phyloP scores from a whole-genome alignment of 192 early-diverging fungal species.

The Coemansia sp. region DNA sequence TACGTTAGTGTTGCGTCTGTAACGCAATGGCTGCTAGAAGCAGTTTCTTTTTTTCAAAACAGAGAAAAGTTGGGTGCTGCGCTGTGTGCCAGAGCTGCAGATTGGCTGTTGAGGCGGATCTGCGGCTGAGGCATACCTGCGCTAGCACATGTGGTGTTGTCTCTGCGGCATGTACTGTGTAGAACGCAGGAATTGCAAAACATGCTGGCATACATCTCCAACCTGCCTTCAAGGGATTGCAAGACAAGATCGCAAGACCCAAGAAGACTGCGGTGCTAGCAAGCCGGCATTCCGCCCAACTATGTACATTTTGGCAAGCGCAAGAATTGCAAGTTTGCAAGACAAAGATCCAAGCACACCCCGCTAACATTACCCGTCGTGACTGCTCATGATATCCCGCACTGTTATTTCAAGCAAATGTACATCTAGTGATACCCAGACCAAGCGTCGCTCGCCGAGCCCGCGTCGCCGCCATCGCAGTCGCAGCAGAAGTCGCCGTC shows the following conservation, averaged over 20 bases:
- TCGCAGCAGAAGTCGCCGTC: constrained; percentile 17
- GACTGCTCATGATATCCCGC: not conserved
- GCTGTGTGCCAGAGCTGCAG: too few species aligned
- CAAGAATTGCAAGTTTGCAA: constrained; percentile 6
- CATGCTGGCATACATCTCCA: not conserved
- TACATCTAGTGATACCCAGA: constrained; percentile 24
- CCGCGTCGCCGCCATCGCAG: constrained; percentile 22
- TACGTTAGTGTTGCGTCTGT: constrained; percentile 25
- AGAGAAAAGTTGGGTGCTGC: too few species aligned
- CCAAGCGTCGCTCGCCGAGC: constrained; percentile 36
- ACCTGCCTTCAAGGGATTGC: constrained; percentile 26
- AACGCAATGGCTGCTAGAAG: too few species aligned
- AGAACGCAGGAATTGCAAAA: not conserved
- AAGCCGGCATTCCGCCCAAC: not conserved
- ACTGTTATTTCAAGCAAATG: not conserved
- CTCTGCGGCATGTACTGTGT: constrained; percentile 13
- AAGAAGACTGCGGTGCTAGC: not conserved
- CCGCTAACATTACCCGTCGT: not conserved
- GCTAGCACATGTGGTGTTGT: not conserved
- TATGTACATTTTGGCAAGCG: not conserved
- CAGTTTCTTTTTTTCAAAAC: too few species aligned
- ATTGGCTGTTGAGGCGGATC: not conserved
- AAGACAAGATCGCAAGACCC: constrained; percentile 43
- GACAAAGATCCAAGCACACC: not conserved
- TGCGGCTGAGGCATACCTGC: not conserved